These are phyloP conservation scores for peach (Prunus persica) DNA, from an alignment of 306 rosid genomes.

Conservation along the genomic window DNA sequence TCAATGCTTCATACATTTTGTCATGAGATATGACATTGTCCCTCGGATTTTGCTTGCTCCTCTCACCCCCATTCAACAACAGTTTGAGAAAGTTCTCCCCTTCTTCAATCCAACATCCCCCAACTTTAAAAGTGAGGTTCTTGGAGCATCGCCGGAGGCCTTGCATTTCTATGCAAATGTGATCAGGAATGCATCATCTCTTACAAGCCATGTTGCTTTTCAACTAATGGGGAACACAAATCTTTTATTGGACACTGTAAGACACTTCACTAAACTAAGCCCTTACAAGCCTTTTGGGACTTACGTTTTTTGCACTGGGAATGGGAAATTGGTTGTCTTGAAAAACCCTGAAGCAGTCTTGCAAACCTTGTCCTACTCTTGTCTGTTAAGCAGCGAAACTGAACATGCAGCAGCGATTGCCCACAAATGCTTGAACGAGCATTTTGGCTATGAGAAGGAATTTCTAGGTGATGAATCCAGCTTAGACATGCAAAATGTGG, in stretches of 20 bases:
- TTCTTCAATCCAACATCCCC: constrained; percentile 21
- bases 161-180: constrained; percentile 36
- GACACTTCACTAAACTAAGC: constrained; percentile 48
- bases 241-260: constrained; percentile 46
- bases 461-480: not conserved
- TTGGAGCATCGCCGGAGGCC: not conserved
- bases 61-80: constrained; percentile 27
- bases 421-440: constrained; percentile 40
- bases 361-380: constrained; percentile 59
- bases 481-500: constrained; percentile 33
- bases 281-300: constrained; percentile 87
- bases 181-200: constrained; percentile 47
- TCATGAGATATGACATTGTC: constrained; percentile 55
- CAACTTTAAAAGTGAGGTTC: not conserved
- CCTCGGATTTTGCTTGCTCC: constrained; percentile 77
- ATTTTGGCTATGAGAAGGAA: constrained; percentile 23
- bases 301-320: constrained; percentile 49
- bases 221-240: constrained; percentile 70
- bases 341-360: constrained; percentile 63
- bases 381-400: constrained; percentile 29
- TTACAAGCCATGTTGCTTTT: constrained; percentile 61
- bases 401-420: constrained; percentile 30
- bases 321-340: constrained; percentile 40
- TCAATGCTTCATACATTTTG: constrained; percentile 52
- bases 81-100: constrained; percentile 26